Conservation (phyloP, 768 basidiomycete genomes). For the Lactarius indigo region DNA sequence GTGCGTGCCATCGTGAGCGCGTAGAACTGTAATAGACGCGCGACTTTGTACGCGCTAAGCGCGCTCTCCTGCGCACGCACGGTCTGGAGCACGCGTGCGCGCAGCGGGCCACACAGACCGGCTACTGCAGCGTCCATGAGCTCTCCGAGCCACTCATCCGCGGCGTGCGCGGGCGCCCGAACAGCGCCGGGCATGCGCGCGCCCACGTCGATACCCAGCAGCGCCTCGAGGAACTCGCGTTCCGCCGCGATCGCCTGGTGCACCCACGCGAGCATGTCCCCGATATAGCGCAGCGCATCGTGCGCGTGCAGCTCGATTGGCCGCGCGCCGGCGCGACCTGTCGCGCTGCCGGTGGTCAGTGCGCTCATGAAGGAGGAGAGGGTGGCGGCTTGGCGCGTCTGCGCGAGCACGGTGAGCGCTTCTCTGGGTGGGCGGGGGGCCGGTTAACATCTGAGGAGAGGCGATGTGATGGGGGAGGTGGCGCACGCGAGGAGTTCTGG, state of each 20-base stretch:
- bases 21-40: constrained; percentile 95
- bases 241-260: constrained; percentile 96
- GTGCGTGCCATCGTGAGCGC: constrained; percentile 89
- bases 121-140: constrained; percentile 79
- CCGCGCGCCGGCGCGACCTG: constrained; percentile 44
- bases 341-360: constrained; percentile 58
- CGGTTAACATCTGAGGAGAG: constrained; percentile 27
- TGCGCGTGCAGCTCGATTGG: constrained; percentile 98
- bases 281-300: constrained; percentile 93
- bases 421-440: constrained; percentile 46
- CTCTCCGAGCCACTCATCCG: constrained; percentile 76
- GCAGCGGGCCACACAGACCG: constrained; percentile 80
- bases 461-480: neutral
- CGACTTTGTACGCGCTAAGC: constrained; percentile 87
- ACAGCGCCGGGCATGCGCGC: constrained; percentile 74
- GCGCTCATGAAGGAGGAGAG: constrained; percentile 86
- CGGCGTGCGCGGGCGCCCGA: constrained; percentile 51
- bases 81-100: constrained; percentile 92
- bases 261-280: constrained; percentile 98
- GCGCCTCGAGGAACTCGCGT: constrained; percentile 84
- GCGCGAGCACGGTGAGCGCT: constrained; percentile 68
- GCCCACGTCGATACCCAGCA: constrained; percentile 68
- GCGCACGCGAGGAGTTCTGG: constrained; percentile 74
- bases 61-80: constrained; percentile 91
- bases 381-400: constrained; percentile 78